Evolutionary conservation across 1,284 basidiomycete species (phyloP), one percentile per base, ranked within the genome.

Genomic region (Rhizoctonia solani): DNA sequence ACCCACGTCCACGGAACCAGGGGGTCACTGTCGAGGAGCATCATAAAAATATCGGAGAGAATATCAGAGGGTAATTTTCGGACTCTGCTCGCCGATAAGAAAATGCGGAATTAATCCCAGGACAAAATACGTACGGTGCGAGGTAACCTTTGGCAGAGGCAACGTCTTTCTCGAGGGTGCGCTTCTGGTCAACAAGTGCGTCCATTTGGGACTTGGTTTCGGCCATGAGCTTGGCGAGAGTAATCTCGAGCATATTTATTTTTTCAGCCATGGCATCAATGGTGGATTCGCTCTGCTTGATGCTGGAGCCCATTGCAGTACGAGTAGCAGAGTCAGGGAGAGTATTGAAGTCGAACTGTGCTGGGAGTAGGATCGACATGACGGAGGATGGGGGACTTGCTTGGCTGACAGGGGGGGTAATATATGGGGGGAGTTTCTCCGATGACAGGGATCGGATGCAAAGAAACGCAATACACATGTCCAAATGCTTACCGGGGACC

Each of bases 41-140:
- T 25, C 86, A 80, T 47, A 89, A 80, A 27, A 85, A 81, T 89
- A 88, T 90, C 13, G 86, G 86, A 73, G 81, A 85, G 73, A 84
- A 86, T 80, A 61, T 85, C 82, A 68, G 88, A 85, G 70, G 54
- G 47, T 8, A 89, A 89, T 71, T 81, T 82, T 76, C 59, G 52
- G 14, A 82, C 81, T 66, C 83, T 74, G 73, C 89, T 90, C 83
- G 69, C 5, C 19, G 41, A 44, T 85, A 81, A 55, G 84, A 80
- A 49, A 89, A 79, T 19, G 32, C 32, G 32, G 32, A 34, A 4
- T 34, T 34, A 90, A 76, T 71, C 90, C 88, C 37, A 77, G 2
- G 88, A 88, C 19, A 90, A 78, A 46, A 86, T 46, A 23, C 61
- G 53, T 34, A 66, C 61, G 88, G 88, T 3, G 88, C 83, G 59